Evolutionary conservation across 2,329 filamentous ascomycete species (phyloP).

Genomic region (Xylaria sp.): DNA sequence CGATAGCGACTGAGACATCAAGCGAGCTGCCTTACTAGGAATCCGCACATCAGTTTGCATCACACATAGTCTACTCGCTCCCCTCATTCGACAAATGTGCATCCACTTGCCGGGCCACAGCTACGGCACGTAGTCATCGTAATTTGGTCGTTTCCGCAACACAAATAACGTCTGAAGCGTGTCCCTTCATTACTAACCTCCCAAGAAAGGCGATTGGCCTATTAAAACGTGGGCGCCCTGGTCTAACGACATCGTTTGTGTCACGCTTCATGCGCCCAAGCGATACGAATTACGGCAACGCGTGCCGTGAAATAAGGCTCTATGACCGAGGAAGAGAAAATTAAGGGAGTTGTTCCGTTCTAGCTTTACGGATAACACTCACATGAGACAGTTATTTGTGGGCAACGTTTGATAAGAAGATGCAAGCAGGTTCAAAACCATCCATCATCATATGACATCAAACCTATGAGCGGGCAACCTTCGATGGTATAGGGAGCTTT

Average conservation of each 20-base stretch:
- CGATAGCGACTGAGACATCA: neutral
- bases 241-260: neutral
- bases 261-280: neutral
- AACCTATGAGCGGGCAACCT: no score
- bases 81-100: neutral
- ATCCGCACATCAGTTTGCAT: neutral
- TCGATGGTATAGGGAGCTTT: no score
- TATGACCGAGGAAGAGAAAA: neutral
- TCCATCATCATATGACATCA: no score
- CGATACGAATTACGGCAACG: neutral
- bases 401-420: neutral
- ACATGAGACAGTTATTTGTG: neutral
- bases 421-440: no score
- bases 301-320: neutral
- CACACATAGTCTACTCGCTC: neutral
- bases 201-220: neutral
- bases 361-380: no score
- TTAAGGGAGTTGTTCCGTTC: neutral
- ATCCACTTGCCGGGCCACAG: neutral
- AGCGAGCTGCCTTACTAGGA: neutral
- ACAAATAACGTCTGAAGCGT: neutral
- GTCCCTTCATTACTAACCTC: neutral
- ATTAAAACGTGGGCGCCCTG: neutral
- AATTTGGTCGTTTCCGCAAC: neutral
- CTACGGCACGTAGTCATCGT: neutral